Evolutionary conservation across 495 filamentous ascomycete genomes (phyloP).

Genomic region (Hypoxylon fragiforme): DNA sequence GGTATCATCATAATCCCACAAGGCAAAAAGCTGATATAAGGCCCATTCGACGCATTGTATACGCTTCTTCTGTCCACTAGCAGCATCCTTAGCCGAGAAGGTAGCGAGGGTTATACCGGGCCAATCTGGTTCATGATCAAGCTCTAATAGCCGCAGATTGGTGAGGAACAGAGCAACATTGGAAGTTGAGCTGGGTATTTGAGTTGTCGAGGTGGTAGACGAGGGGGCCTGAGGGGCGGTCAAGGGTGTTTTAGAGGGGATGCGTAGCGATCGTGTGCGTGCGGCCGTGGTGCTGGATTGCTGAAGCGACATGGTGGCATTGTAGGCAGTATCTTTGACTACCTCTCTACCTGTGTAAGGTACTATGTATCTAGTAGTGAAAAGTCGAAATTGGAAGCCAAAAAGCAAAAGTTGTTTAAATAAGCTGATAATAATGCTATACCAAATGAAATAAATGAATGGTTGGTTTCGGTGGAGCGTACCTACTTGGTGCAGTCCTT

Average conservation of each 20-base stretch:
- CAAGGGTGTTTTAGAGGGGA: slow-evolving; percentile 33
- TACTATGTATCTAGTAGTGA: too few relatives aligned
- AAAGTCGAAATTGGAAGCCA: too few relatives aligned
- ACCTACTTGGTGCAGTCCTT: neutral
- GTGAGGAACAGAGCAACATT: slow-evolving; percentile 72
- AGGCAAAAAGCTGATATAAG: slow-evolving; percentile 74
- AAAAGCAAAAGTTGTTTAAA: too few relatives aligned
- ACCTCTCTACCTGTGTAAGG: too few relatives aligned
- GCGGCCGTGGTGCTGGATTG: slow-evolving; percentile 27
- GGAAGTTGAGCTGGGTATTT: slow-evolving; percentile 45
- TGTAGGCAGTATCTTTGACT: slow-evolving; percentile 13
- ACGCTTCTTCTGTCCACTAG: slow-evolving; percentile 75
- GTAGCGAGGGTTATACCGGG: slow-evolving; percentile 66
- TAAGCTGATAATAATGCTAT: too few relatives aligned
- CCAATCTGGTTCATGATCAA: slow-evolving; percentile 77
- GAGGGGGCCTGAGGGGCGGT: slow-evolving; percentile 33
- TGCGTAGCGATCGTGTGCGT: slow-evolving; percentile 35
- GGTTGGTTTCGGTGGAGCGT: too few relatives aligned
- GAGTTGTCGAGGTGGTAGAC: slow-evolving; percentile 15
- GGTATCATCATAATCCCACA: slow-evolving; percentile 78
- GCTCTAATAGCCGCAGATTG: slow-evolving; percentile 76
- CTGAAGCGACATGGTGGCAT: slow-evolving; percentile 38
- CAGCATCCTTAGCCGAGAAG: slow-evolving; percentile 66
- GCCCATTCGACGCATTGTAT: slow-evolving; percentile 82
- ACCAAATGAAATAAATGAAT: too few relatives aligned